A percentile compares a stretch with the other conserved stretches of the same genome.
These are phyloP conservation scores for Tilletia walkeri DNA, from an alignment of 1,284 basidiomycete genomes.

Conservation along the genomic window DNA sequence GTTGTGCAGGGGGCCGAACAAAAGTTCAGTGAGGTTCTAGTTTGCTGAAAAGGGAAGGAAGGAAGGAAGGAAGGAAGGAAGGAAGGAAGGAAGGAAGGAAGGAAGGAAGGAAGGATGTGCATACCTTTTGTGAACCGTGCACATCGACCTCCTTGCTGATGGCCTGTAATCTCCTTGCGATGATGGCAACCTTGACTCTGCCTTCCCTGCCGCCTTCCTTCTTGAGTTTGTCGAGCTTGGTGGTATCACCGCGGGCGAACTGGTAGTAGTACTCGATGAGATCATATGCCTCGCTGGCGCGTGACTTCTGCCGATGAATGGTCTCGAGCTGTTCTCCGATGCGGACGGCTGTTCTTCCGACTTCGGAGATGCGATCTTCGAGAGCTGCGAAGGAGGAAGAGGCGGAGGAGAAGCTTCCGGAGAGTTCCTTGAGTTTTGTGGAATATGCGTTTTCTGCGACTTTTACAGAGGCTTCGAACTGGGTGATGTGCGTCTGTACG, in stretches of 20 bases:
- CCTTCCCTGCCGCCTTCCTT: constrained; percentile 75
- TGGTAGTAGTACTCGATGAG: constrained; percentile 94
- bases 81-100: neutral
- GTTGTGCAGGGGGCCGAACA: neutral
- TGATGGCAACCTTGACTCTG: constrained; percentile 79
- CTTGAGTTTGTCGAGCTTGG: constrained; percentile 72
- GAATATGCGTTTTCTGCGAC: constrained; percentile 90
- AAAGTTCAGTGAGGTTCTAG: neutral
- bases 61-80: constrained; percentile 9
- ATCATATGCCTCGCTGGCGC: constrained; percentile 90
- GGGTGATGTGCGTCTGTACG: constrained; percentile 81
- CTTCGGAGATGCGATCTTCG: constrained; percentile 71
- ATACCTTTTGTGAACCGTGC: constrained; percentile 35
- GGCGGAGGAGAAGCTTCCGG: constrained; percentile 75
- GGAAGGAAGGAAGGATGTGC: neutral
- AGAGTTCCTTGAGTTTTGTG: constrained; percentile 85
- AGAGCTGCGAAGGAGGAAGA: constrained; percentile 46
- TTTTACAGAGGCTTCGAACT: constrained; percentile 86
- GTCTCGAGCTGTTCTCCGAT: constrained; percentile 93
- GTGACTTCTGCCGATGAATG: constrained; percentile 84
- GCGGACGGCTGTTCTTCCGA: constrained; percentile 87
- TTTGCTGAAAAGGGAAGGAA: neutral
- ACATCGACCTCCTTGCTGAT: constrained; percentile 83
- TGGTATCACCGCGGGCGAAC: constrained; percentile 79
- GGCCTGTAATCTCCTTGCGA: constrained; percentile 80